A percentile compares a stretch with the other conserved stretches of the same genome.
These are phyloP conservation scores for Plasmodium inui DNA, from an alignment of 169 alveolate species.

Conservation along the genomic window DNA sequence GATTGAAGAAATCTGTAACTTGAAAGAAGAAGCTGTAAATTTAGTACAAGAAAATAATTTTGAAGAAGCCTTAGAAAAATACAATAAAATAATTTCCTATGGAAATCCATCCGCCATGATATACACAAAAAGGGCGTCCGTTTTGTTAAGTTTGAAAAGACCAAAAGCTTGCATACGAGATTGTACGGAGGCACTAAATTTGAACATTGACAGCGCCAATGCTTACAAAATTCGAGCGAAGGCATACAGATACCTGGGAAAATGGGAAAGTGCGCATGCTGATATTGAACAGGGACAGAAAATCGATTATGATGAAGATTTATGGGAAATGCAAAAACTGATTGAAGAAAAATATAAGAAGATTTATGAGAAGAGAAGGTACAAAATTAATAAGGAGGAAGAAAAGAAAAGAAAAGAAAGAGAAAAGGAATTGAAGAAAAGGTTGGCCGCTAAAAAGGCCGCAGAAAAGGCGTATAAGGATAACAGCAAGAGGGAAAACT, in stretches of 20 bases:
- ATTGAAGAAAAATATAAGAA: conserved; percentile 82
- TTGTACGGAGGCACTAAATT: conserved; percentile 83
- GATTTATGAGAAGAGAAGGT: conserved; percentile 80
- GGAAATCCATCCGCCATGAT: conserved; percentile 86
- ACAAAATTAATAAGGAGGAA: conserved; percentile 76
- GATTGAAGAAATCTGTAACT: conserved; percentile 76
- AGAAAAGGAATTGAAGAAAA: conserved; percentile 76
- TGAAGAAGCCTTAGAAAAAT: conserved; percentile 77
- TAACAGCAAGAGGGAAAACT: conserved; percentile 67
- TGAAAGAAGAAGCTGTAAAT: conserved; percentile 79
- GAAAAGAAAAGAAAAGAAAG: conserved; percentile 77
- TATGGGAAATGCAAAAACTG: conserved; percentile 86
- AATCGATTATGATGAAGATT: conserved; percentile 83
- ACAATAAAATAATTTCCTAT: conserved; percentile 72
- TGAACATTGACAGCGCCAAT: conserved; percentile 83
- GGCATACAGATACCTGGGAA: conserved; percentile 82
- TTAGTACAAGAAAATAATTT: conserved; percentile 73
- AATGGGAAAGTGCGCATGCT: conserved; percentile 84
- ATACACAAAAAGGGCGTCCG: conserved; percentile 83
- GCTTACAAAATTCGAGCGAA: conserved; percentile 82
- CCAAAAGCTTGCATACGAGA: conserved; percentile 82
- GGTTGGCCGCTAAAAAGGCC: conserved; percentile 75
- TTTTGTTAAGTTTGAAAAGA: conserved; percentile 78
- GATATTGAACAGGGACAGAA: conserved; percentile 85
- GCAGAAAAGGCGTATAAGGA: conserved; percentile 79